Evolutionary conservation across 169 alveolate species (phyloP).

Genomic region (Plasmodium chabaudi): DNA sequence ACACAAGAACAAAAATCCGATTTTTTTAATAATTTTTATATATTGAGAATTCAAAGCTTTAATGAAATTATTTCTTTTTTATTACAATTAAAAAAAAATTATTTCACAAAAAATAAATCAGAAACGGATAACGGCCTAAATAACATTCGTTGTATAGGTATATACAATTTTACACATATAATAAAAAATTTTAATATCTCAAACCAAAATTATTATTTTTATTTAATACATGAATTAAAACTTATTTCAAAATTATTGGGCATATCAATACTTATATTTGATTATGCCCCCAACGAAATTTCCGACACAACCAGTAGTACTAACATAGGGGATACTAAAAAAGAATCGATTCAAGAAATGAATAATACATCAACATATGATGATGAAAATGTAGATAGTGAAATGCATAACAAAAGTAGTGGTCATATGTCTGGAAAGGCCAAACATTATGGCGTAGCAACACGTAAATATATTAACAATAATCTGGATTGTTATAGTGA

Average conservation of each 20-base stretch:
- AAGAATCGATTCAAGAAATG: not conserved
- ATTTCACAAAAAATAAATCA: conserved; percentile 6
- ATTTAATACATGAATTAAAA: conserved; percentile 42
- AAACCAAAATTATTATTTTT: conserved; percentile 18
- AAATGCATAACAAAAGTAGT: not conserved
- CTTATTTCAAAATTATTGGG: conserved; percentile 4
- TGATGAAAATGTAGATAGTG: not conserved
- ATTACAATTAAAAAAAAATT: not conserved
- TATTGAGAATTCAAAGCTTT: conserved; percentile 23
- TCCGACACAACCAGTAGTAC: not conserved
- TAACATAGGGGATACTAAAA: not conserved
- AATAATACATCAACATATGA: not conserved
- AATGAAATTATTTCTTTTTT: conserved; percentile 35
- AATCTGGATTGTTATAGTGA: conserved; percentile 1
- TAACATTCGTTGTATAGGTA: conserved; percentile 30
- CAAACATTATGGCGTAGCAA: not conserved
- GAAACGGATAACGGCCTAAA: conserved; percentile 1
- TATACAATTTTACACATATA: conserved; percentile 46
- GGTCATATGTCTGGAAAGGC: not conserved
- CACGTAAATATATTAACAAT: not conserved
- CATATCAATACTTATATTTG: conserved; percentile 48
- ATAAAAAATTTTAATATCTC: conserved; percentile 12
- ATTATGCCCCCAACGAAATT: conserved; percentile 11
- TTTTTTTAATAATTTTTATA: conserved; percentile 26
- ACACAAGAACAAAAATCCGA: not conserved